Base-by-base conservation (phyloP, 225 moss, liverwort and hornwort species). In the Thuidium tamariscinum region DNA sequence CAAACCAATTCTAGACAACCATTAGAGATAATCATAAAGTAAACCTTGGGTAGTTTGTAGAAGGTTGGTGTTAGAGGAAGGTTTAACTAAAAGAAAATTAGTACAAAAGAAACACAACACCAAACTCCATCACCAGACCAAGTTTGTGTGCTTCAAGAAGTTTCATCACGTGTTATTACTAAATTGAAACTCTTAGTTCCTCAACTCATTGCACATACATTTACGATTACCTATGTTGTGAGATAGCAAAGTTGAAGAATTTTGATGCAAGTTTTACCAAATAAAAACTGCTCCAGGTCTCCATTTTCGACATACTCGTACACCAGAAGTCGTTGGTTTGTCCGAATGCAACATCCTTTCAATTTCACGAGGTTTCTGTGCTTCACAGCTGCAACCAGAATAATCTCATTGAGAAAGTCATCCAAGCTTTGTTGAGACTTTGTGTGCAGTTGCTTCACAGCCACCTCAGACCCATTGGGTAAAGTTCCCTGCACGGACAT, bases 371-470 rank as follows among this genome's bases (percentile, higher is more conserved):
- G 80, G 80, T 86, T 86, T 56, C 44, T 49, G 19, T 86, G 89
- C 86, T 89, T 89, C 63, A 87, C 89, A 42, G 83, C 87, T 7
- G 89, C 83, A 27, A 89, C 87, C 2, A 89, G 36, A n/a, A 89
- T 36, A 67, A 87, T 66, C 54, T 82, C 82, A 5, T 82, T 87
- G 44, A 87, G 14, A 68, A 93, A 93, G 18, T 92, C 88, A 7
- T 87, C 86, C 19, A 92, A 49, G 77, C 87, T 85, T 60, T 94
- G 92, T 41, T 89, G 61, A 4, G 85, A 73, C 44, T 87, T 90
- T 14, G 85, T 54, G 37, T 76, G 69, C 16, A 93, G 32, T 69
- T 90, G 86, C 81, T 92, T 94, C 72, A 94, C 90, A 3, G 88
- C 94, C 72, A 93, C 76, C 39, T 69, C 81, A 23, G 39, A 70